Conservation (phyloP, 2,329 filamentous ascomycete genomes). For the Colletotrichum spaethianum region DNA sequence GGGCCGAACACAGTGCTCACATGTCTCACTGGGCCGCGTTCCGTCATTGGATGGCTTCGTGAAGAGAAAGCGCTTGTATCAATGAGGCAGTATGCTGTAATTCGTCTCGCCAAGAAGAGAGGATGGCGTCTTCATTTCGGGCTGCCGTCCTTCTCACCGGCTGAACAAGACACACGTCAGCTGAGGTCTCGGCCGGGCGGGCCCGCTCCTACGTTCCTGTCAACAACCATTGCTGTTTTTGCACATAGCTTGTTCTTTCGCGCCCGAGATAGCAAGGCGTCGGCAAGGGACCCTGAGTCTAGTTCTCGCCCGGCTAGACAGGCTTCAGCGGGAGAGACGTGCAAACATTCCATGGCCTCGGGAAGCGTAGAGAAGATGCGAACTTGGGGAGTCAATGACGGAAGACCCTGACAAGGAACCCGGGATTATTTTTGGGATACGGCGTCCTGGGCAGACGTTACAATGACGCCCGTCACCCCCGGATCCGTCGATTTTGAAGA, state of each 20-base stretch:
- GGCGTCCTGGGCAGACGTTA: slow-evolving; percentile 20
- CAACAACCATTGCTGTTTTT: background rate
- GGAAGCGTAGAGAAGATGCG: background rate
- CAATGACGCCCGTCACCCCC: slow-evolving; percentile 4
- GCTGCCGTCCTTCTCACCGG: background rate
- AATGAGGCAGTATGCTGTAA: background rate
- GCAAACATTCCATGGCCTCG: background rate
- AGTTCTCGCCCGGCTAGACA: background rate
- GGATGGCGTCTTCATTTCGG: background rate
- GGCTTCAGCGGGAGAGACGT: background rate
- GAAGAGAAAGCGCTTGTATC: background rate
- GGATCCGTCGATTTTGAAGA: background rate
- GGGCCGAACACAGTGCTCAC: slow-evolving; percentile 21
- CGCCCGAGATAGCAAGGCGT: background rate
- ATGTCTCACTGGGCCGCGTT: background rate
- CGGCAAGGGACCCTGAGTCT: background rate
- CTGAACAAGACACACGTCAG: background rate
- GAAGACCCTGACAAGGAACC: background rate
- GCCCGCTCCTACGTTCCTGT: background rate
- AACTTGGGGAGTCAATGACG: background rate
- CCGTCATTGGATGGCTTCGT: background rate
- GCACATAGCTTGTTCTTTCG: background rate
- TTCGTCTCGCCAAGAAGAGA: background rate
- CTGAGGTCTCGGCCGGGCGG: background rate
- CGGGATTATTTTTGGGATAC: too few relatives aligned